Evolutionary conservation across 108 stramenopile genomes (phyloP).

Genomic region (Mediolabrus comicus): DNA sequence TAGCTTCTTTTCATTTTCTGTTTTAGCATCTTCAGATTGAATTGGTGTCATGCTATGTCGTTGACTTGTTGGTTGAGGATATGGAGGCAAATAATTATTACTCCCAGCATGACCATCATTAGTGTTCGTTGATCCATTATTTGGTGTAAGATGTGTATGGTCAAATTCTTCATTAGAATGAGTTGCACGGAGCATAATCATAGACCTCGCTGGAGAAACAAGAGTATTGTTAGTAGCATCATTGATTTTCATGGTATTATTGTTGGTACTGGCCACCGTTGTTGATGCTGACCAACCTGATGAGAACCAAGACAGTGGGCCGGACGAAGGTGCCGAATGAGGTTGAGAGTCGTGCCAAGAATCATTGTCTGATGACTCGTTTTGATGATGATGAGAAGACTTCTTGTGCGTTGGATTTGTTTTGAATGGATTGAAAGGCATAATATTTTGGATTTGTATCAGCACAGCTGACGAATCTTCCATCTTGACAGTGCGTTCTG

Average conservation of each 20-base stretch:
- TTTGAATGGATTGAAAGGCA: not conserved
- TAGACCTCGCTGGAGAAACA: slow-evolving; percentile 1
- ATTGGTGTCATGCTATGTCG: not conserved
- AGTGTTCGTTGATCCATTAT: not conserved
- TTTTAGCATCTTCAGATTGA: slow-evolving; percentile 4
- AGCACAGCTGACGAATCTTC: not conserved
- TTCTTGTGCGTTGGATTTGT: not conserved
- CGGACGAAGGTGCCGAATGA: not conserved
- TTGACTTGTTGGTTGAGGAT: not conserved
- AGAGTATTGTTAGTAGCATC: too few species aligned
- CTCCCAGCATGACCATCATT: not conserved
- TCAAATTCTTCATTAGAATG: slow-evolving; percentile 3
- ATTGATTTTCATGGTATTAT: not conserved
- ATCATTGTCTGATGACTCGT: not conserved
- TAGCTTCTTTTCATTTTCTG: slow-evolving; percentile 20
- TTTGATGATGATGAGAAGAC: not conserved
- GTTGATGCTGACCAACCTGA: slow-evolving; percentile 25
- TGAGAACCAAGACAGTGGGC: slow-evolving; percentile 31
- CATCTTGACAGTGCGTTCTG: not conserved
- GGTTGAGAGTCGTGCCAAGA: slow-evolving; percentile 1
- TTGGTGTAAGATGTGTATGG: not conserved
- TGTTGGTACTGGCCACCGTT: not conserved
- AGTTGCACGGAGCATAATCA: not conserved
- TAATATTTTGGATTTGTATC: not conserved
- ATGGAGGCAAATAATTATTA: not conserved